Percentiles rank a stretch among this genome's conserved stretches.
Evolutionary conservation across 2,329 filamentous ascomycete species (phyloP).

Genomic region (Chaetomium globosum): DNA sequence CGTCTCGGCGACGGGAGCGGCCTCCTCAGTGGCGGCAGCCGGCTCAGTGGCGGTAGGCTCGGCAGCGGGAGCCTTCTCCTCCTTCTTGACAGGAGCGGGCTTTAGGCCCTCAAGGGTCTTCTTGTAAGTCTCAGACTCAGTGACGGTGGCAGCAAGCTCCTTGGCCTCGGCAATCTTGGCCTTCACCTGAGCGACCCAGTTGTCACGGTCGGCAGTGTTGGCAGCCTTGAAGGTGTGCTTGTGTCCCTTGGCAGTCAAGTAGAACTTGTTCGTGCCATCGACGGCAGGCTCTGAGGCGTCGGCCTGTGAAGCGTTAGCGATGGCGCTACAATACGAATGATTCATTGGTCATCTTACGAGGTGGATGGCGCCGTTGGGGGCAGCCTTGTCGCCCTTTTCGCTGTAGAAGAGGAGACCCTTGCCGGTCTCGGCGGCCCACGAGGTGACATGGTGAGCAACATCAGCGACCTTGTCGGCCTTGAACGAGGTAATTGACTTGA

Average conservation of each 20-base stretch:
- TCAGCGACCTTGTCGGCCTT: slow-evolving; percentile 83
- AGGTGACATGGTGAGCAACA: slow-evolving; percentile 74
- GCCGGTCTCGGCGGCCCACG: slow-evolving; percentile 91
- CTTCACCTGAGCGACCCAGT: slow-evolving; percentile 87
- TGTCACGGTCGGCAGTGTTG: slow-evolving; percentile 76
- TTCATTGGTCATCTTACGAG: slow-evolving; percentile 62
- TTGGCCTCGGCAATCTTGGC: slow-evolving; percentile 82
- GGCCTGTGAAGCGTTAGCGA: slow-evolving; percentile 45
- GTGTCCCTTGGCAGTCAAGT: slow-evolving; percentile 80
- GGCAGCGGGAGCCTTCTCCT: slow-evolving; percentile 49
- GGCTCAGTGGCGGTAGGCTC: slow-evolving; percentile 43
- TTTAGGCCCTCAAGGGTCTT: slow-evolving; percentile 72
- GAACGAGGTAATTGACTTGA: slow-evolving; percentile 73
- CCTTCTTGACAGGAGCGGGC: slow-evolving; percentile 50
- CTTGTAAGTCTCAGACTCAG: slow-evolving; percentile 86
- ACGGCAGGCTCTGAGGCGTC: slow-evolving; percentile 71
- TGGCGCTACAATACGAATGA: background rate
- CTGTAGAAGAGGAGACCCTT: slow-evolving; percentile 93
- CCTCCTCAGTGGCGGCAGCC: slow-evolving; percentile 38
- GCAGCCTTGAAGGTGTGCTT: slow-evolving; percentile 93
- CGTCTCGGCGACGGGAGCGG: slow-evolving; percentile 42
- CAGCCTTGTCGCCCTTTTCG: slow-evolving; percentile 81
- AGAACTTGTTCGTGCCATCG: slow-evolving; percentile 79
- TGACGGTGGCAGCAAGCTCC: slow-evolving; percentile 71
- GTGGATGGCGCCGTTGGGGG: slow-evolving; percentile 80